Evolutionary conservation across 768 basidiomycete species (phyloP), one percentile per base, ranked within the genome.

Genomic region (Naganishia vishniacii): DNA sequence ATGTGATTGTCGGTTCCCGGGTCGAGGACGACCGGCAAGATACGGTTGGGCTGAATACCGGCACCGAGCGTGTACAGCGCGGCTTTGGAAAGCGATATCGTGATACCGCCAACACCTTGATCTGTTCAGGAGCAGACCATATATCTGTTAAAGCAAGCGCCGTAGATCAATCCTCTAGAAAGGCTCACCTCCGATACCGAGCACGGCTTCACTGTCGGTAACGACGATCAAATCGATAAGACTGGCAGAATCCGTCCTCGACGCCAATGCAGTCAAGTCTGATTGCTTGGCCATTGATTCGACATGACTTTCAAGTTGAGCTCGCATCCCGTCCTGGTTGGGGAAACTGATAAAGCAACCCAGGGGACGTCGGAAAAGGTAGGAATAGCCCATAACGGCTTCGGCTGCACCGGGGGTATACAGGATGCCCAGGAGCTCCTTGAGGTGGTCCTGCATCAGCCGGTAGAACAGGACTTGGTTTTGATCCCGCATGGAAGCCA

Each of bases 171-270:
- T 20, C 3, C 25, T 23, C 18, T 6, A 23, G 34, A 4, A 4
- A 13, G 15, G 45, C 74, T 63, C 53, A 75, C 72, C 71, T 48
- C 85, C 85, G 62, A 86, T 85, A 16, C 91, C 91, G 11, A 93
- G 79, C 64, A 92, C 91, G 0, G 88, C 88, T 70, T 91, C 89
- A 4, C 86, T 84, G 73, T 93, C 91, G 0, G 88, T 87, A 61
- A 86, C 86, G 26, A 92, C 88, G 56, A 93, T 81, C 25, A 92
- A 80, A 65, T 91, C 86, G 61, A 92, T 83, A 65, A 72, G 70
- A 62, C 70, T 69, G 28, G 72, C 67, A 32, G 71, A 71, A 44
- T 68, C 66, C n/a, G 65, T 47, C 31, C 72, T 67, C 23, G 70
- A 71, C 2, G 71, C 70, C 31, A 64, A 51, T 20, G 62, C 62